phyloP scores from a whole-genome alignment of 140 eudicot species.

The Stevia rebaudiana region DNA sequence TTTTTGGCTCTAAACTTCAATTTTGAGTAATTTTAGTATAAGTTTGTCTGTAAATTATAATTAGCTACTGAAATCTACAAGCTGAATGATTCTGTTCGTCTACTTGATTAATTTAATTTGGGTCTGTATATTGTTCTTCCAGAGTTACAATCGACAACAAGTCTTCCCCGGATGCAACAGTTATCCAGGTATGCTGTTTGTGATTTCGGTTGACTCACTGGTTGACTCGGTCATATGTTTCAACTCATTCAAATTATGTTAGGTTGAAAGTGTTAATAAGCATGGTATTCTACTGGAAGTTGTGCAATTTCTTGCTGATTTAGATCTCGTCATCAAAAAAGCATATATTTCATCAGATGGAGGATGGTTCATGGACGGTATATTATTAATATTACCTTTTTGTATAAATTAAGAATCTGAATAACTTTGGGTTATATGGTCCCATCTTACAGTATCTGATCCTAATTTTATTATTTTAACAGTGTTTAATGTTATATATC shows the following conservation, averaged over 20 bases:
- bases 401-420: not conserved
- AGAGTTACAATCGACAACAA: slow-evolving; percentile 81
- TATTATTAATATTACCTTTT: not conserved
- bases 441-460: slow-evolving; percentile 9
- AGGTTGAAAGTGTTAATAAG: slow-evolving; percentile 95
- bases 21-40: not conserved
- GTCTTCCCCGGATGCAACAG: slow-evolving; percentile 71
- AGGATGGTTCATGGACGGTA: slow-evolving; percentile 99
- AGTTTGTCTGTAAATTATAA: slow-evolving; percentile 2
- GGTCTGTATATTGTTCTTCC: slow-evolving; percentile 21
- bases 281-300: slow-evolving; percentile 88
- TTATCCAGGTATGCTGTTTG: slow-evolving; percentile 56
- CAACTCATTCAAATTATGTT: not conserved
- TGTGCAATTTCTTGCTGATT: slow-evolving; percentile 83
- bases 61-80: not conserved
- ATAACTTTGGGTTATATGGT: not conserved
- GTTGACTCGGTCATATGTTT: not conserved
- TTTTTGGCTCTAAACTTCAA: not conserved
- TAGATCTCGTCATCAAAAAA: slow-evolving; percentile 71
- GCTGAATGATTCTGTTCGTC: not conserved
- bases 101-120: not conserved
- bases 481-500: slow-evolving; percentile 73
- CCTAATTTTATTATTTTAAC: slow-evolving; percentile 21
- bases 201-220: slow-evolving; percentile 1
- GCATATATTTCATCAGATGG: slow-evolving; percentile 94